Evolutionary conservation across 2,329 filamentous ascomycete species (phyloP).

Genomic region (Fusarium kyushuense): DNA sequence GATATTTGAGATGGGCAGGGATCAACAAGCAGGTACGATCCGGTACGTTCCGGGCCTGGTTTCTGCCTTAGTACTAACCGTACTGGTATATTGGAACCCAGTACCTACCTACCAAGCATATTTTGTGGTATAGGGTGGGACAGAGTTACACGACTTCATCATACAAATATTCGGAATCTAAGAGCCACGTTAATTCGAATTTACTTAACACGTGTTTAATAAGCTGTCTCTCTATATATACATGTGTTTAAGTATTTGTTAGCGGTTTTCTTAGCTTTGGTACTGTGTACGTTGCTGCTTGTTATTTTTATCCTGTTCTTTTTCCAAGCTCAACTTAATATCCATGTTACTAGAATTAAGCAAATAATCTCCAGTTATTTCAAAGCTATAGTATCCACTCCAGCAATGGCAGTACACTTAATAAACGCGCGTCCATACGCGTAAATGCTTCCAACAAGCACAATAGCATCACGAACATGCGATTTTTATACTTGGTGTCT

Average conservation of each 20-base stretch:
- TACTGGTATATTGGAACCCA: too few relatives aligned
- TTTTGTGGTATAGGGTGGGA: slow-evolving; percentile 26
- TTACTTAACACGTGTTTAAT: too few relatives aligned
- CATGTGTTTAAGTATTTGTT: too few relatives aligned
- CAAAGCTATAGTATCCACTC: background rate
- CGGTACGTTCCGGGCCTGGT: too few relatives aligned
- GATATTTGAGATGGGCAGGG: slow-evolving; percentile 1
- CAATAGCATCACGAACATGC: background rate
- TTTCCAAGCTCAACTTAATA: background rate
- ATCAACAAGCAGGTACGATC: background rate
- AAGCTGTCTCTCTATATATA: background rate
- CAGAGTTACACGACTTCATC: background rate
- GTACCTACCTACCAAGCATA: too few relatives aligned
- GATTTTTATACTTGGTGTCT: background rate
- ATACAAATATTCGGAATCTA: background rate
- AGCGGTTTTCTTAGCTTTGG: too few relatives aligned
- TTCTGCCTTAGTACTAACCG: too few relatives aligned
- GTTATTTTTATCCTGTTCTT: background rate
- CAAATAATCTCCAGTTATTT: background rate
- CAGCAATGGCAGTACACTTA: fast-evolving
- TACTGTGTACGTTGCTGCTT: background rate
- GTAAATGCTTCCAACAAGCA: background rate
- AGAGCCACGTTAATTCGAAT: too few relatives aligned
- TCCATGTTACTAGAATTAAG: fast-evolving
- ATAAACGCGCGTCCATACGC: background rate